Conservation (phyloP, 2,329 filamentous ascomycete species). For the Diaporthe sp. region DNA sequence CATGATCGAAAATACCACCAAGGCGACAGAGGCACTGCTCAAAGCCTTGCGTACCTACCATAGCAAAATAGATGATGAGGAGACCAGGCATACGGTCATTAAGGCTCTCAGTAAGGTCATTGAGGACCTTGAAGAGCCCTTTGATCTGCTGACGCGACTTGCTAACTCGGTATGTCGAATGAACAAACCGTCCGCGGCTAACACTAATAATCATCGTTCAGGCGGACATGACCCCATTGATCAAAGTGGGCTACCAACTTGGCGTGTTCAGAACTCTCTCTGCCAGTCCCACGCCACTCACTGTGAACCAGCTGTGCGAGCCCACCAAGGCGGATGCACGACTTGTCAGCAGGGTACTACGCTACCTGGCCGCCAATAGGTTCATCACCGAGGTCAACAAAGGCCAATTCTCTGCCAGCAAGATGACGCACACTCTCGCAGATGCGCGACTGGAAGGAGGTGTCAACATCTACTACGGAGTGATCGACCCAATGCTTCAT, state of each 20-base stretch:
- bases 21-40: background rate
- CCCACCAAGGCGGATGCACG: background rate
- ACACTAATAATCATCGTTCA: background rate
- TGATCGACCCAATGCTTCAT: slow-evolving; percentile 4
- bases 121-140: background rate
- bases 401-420: background rate
- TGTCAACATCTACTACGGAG: background rate
- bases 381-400: background rate
- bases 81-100: background rate
- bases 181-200: background rate
- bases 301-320: background rate
- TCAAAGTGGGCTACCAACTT: slow-evolving; percentile 1
- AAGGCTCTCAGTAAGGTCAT: background rate
- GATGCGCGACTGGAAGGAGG: background rate
- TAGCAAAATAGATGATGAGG: background rate
- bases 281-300: background rate
- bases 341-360: background rate
- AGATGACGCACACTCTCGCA: background rate
- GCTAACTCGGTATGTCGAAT: background rate
- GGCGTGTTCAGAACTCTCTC: background rate
- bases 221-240: background rate
- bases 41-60: background rate
- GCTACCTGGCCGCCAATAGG: background rate
- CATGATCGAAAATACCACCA: background rate
- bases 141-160: slow-evolving; percentile 1